Evolutionary conservation across 108 stramenopile genomes (phyloP).

Genomic region (Discostella pseudostelligera): DNA sequence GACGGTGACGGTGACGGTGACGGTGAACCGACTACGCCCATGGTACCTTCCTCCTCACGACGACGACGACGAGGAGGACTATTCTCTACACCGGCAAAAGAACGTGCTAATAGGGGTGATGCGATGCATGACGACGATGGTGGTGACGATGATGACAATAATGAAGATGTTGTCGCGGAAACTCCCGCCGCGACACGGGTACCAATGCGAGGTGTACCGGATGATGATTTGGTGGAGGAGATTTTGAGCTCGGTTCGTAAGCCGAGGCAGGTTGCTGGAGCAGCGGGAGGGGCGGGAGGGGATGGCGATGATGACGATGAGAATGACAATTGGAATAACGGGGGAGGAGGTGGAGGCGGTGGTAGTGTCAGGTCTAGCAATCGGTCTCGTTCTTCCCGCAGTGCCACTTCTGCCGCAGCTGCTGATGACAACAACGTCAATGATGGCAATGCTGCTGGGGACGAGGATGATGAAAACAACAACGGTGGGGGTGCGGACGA

Average conservation of each 20-base stretch:
- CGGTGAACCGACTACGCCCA: not conserved
- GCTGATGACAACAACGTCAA: conserved; percentile 7
- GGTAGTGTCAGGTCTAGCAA: not conserved
- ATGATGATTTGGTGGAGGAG: conserved; percentile 17
- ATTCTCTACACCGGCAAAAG: not conserved
- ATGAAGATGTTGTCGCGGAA: conserved; percentile 4
- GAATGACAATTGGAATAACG: not conserved
- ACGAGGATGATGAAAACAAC: too few species aligned
- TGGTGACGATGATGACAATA: conserved; percentile 15
- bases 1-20: not conserved
- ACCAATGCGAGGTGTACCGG: not conserved
- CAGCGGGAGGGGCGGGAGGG: not conserved
- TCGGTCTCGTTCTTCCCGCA: not conserved
- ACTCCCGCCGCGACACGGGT: conserved; percentile 2
- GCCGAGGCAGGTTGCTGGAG: not conserved
- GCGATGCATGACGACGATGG: not conserved
- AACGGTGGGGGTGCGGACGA: conserved; percentile 3
- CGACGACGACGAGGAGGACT: conserved; percentile 1
- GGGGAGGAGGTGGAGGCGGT: not conserved
- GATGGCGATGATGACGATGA: conserved; percentile 19
- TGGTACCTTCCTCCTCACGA: not conserved
- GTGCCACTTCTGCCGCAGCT: not conserved
- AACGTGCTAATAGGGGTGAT: too few species aligned
- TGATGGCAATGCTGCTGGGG: conserved; percentile 14
- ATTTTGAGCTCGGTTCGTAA: conserved; percentile 28